Base-by-base conservation (phyloP, 176 grass and related monocot species). In the Themeda triandra region DNA sequence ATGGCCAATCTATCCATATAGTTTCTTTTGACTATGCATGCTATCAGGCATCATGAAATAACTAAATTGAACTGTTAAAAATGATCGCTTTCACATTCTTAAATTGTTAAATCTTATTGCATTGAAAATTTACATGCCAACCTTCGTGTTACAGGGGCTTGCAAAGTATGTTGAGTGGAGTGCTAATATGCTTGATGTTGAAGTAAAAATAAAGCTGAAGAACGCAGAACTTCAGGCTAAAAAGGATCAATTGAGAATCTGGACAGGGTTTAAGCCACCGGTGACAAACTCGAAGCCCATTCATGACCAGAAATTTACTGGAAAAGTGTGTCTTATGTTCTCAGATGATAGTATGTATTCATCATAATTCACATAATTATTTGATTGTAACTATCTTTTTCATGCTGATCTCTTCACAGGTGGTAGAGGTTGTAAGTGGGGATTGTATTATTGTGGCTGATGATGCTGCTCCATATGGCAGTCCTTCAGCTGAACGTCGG, bases 161-260 rank as follows among this genome's bases (percentile, higher is more conserved):
- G 96, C 96, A 67, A 99, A 99, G 67, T 96, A 90, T 91, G 96
- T 99, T 3, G 96, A 99, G 56, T 99, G 96, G 96, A 99, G 96
- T 88, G 96, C 91, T 21, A 96, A 90, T 56, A 96, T 99, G 96
- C 89, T 99, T 89, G 96, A 99, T 42, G 86, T 94, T 88, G 96
- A 99, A 73, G 88, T 86, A 24, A 99, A 99, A 73, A 90, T 89
- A 79, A 93, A 89, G 81, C 42, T 99, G 59, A 99, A 99, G 75
- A 80, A 84, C 44, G 86, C 96, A 48, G 96, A 99, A 54, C 96
- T 99, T 82, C 89, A 99, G 76, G 93, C 93, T 60, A 99, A 99
- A 83, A 94, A 96, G 78, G 93, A 94, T 42, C 91, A 92, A 51
- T 58, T 94, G 75, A 87, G 87, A 94, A 96, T 99, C 53, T 96